These are phyloP conservation scores for Cystofilobasidium bisporidii DNA, from an alignment of 768 basidiomycete species.

Conservation along the genomic window DNA sequence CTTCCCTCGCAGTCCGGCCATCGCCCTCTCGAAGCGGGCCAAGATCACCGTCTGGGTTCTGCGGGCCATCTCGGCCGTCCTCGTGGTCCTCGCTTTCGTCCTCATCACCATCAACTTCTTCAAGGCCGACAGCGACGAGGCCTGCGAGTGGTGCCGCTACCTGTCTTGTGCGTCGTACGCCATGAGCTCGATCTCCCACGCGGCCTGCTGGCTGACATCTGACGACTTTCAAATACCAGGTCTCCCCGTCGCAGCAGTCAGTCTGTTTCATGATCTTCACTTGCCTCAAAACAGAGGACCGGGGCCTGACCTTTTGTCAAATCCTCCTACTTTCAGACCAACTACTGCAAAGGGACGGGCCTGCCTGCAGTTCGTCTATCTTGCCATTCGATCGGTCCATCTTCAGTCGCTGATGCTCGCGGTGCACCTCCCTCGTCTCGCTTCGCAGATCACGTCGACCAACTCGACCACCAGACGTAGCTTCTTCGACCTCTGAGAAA, in stretches of 20 bases:
- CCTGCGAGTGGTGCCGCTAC: conserved; percentile 45
- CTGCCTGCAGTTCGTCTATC: background rate
- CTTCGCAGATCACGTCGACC: conserved; percentile 5
- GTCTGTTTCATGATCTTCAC: too few species aligned
- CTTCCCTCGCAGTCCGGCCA: conserved; percentile 51
- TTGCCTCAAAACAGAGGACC: too few species aligned
- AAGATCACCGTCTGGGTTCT: conserved; percentile 60
- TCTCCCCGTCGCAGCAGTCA: background rate
- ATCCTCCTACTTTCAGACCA: background rate
- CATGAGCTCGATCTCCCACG: background rate
- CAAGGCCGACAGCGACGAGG: conserved; percentile 71
- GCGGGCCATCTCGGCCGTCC: conserved; percentile 61
- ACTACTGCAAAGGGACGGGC: conserved; percentile 25
- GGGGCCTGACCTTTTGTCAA: too few species aligned
- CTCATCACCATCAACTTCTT: conserved; percentile 64
- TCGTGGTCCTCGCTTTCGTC: conserved; percentile 70
- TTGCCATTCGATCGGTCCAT: background rate
- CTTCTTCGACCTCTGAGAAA: conserved; percentile 22
- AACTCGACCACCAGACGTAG: conserved; percentile 20
- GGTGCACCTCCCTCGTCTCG: conserved; percentile 11
- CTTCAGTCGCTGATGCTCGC: conserved; percentile 12
- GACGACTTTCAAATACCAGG: too few species aligned
- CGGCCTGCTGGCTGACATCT: too few species aligned
- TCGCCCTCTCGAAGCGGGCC: conserved; percentile 68
- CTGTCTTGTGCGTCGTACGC: conserved; percentile 7